Evolutionary conservation across 768 basidiomycete genomes (phyloP).

Genomic region (Auriculariales sp.): DNA sequence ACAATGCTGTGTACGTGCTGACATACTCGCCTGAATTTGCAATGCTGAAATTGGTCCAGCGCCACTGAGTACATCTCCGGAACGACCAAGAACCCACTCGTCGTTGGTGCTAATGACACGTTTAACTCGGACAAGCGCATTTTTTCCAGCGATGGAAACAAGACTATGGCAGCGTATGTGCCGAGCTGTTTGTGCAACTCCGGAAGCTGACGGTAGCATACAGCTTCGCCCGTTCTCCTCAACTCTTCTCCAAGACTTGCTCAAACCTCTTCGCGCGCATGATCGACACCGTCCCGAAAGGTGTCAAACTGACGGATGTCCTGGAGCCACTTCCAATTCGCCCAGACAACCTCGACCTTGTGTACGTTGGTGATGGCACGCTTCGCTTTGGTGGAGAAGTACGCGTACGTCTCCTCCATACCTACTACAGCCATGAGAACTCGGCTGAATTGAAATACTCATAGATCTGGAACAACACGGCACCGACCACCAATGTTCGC

Average conservation of each 20-base stretch:
- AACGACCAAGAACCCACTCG: constrained; percentile 24
- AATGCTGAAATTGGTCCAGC: constrained; percentile 12
- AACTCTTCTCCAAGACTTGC: constrained; percentile 26
- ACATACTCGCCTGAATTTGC: constrained; percentile 24
- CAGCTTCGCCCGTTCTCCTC: constrained; percentile 17
- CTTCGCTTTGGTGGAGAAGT: not conserved
- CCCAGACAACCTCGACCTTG: not conserved
- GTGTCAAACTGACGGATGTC: constrained; percentile 29
- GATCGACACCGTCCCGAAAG: constrained; percentile 31
- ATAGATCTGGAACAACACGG: no score
- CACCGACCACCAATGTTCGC: no score
- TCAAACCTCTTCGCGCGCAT: constrained; percentile 26
- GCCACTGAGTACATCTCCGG: constrained; percentile 27
- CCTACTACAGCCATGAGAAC: no score
- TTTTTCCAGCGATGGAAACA: constrained; percentile 25
- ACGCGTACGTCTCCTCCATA: no score
- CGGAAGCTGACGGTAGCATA: not conserved
- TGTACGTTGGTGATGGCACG: not conserved
- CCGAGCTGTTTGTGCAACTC: not conserved
- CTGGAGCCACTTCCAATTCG: constrained; percentile 4
- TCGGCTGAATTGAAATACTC: no score
- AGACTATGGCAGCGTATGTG: constrained; percentile 24
- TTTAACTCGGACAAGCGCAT: constrained; percentile 25
- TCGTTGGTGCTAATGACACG: constrained; percentile 19
- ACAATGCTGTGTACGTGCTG: constrained; percentile 10